Evolutionary conservation across 1,284 basidiomycete genomes (phyloP).

Genomic region (Cutaneotrichosporon mucoides): DNA sequence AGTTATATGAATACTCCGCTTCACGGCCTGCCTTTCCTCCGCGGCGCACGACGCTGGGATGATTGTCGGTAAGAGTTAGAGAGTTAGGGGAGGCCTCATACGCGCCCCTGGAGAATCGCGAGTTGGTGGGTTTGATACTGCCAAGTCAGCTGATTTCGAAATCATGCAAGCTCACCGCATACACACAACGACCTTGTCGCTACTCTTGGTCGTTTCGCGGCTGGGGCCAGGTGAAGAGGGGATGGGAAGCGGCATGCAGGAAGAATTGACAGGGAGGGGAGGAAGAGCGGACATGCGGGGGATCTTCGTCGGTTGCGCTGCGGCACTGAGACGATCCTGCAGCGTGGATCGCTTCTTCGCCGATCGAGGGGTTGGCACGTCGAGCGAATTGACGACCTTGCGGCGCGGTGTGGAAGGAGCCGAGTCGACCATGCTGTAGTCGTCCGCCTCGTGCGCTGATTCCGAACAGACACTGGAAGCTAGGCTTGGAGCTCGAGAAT

Average conservation of each 20-base stretch:
- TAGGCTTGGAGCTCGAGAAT: neutral
- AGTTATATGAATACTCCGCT: slow-evolving; percentile 45
- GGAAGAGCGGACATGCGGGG: slow-evolving; percentile 2
- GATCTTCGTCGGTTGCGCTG: slow-evolving; percentile 5
- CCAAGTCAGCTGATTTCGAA: too few relatives aligned
- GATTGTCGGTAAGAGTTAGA: slow-evolving; percentile 38
- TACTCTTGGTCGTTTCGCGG: neutral
- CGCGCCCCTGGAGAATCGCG: slow-evolving; percentile 31
- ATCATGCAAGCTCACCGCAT: too few relatives aligned
- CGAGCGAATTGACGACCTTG: slow-evolving; percentile 20
- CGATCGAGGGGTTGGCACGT: slow-evolving; percentile 10
- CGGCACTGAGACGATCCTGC: slow-evolving; percentile 23
- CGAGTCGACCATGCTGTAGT: neutral
- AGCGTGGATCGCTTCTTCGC: slow-evolving; percentile 30
- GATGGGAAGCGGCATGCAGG: neutral
- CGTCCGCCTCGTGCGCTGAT: too few relatives aligned
- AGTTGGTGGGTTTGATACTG: slow-evolving; percentile 39
- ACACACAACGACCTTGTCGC: slow-evolving; percentile 47
- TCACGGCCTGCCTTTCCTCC: slow-evolving; percentile 47
- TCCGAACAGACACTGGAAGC: too few relatives aligned
- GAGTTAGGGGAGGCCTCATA: slow-evolving; percentile 41
- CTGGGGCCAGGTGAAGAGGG: slow-evolving; percentile 1
- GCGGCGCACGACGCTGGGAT: slow-evolving; percentile 46
- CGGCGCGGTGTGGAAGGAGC: slow-evolving; percentile 11
- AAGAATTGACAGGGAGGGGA: neutral